These are phyloP conservation scores for Venturia nashicola DNA, from an alignment of 2,329 filamentous ascomycete genomes.

Conservation along the genomic window DNA sequence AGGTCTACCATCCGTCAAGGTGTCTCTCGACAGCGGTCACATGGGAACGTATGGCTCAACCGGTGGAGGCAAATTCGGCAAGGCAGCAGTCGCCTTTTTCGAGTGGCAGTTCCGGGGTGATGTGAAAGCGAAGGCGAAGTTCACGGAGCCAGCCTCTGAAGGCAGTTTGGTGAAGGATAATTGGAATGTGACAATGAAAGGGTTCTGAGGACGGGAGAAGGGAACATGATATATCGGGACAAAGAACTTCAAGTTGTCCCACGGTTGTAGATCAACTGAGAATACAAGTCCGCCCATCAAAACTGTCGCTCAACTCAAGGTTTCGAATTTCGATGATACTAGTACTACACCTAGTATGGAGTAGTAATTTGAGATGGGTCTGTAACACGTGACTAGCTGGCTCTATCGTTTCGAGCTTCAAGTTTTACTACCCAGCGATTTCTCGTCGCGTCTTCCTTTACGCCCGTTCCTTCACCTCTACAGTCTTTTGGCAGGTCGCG, in stretches of 20 bases:
- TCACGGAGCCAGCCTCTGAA: conserved; percentile 3
- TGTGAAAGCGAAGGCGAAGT: conserved; percentile 7
- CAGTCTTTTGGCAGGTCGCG: neutral
- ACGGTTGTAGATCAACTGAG: too few relatives aligned
- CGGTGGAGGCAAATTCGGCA: conserved; percentile 9
- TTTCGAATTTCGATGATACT: too few relatives aligned
- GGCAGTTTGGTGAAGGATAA: conserved; percentile 7
- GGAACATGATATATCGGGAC: too few relatives aligned
- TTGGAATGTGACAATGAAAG: conserved; percentile 9
- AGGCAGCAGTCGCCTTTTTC: conserved; percentile 9
- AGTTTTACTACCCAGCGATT: too few relatives aligned
- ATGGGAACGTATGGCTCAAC: conserved; percentile 6
- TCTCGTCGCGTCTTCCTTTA: too few relatives aligned
- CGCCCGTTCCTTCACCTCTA: neutral
- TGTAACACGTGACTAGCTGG: too few relatives aligned
- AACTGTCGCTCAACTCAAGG: too few relatives aligned
- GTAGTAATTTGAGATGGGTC: too few relatives aligned
- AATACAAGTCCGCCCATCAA: too few relatives aligned
- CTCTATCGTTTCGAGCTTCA: too few relatives aligned
- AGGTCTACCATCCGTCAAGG: conserved; percentile 4
- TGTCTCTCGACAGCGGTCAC: conserved; percentile 10
- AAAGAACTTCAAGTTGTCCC: too few relatives aligned
- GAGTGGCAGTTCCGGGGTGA: conserved; percentile 9
- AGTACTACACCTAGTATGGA: too few relatives aligned
- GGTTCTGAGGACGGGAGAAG: neutral